A percentile compares a stretch with the other conserved stretches of the same genome.
phyloP scores from a whole-genome alignment of 768 basidiomycete genomes.

The Cystofilobasidium ferigula region DNA sequence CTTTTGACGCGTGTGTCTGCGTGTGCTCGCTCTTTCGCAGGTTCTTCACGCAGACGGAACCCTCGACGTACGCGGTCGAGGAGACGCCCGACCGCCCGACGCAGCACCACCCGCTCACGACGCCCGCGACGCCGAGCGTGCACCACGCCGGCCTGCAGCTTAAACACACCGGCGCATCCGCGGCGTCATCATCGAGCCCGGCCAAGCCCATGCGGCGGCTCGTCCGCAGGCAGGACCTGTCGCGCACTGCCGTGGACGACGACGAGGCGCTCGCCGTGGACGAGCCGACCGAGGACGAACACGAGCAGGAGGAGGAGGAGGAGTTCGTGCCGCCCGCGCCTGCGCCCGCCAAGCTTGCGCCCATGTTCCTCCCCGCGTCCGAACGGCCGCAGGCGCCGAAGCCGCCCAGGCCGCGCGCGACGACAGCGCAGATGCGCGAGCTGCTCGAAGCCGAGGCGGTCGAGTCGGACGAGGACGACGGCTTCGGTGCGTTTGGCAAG shows the following conservation, averaged over 20 bases:
- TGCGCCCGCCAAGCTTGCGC: neutral
- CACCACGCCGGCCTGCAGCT: neutral
- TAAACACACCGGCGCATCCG: too few species aligned
- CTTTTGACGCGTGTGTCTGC: too few species aligned
- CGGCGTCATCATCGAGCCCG: neutral
- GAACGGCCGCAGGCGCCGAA: neutral
- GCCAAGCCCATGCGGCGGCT: neutral
- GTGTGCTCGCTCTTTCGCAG: conserved; percentile 21
- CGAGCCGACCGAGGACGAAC: too few species aligned
- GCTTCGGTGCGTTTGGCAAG: neutral
- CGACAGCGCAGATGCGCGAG: neutral
- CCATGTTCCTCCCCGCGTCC: neutral
- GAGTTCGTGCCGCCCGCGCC: neutral
- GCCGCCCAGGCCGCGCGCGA: neutral
- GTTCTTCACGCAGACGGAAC: conserved; percentile 36
- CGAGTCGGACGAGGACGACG: conserved; percentile 10
- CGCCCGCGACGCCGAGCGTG: neutral
- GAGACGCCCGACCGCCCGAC: neutral
- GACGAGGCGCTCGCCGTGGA: too few species aligned
- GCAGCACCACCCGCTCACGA: neutral
- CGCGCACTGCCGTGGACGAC: neutral
- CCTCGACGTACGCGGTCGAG: conserved; percentile 15
- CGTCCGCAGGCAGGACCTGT: neutral
- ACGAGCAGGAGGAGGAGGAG: neutral
- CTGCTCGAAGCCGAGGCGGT: neutral